phyloP scores from a whole-genome alignment of 2,329 filamentous ascomycete species.

The Elsinoe arachidis region DNA sequence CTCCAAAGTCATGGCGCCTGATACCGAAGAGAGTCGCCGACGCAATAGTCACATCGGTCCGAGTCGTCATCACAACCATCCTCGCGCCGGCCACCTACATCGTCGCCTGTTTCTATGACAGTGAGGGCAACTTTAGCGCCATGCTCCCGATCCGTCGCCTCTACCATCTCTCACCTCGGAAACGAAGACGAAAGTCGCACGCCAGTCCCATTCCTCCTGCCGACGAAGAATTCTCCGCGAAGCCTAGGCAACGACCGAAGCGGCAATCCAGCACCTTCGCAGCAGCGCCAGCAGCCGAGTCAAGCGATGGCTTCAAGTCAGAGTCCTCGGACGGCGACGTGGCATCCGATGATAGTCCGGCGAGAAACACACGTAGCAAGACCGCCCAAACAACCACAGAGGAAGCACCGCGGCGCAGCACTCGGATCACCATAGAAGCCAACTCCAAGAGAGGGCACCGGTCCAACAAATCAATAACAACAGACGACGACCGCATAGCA shows the following conservation, averaged over 20 bases:
- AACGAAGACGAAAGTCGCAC: constrained; percentile 24
- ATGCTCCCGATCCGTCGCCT: constrained; percentile 62
- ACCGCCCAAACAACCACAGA: constrained; percentile 43
- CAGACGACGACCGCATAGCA: constrained; percentile 31
- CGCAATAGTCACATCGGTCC: constrained; percentile 65
- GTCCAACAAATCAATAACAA: constrained; percentile 21
- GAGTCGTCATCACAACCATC: constrained; percentile 69
- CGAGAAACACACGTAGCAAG: constrained; percentile 55
- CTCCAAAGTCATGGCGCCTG: constrained; percentile 32
- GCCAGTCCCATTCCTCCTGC: constrained; percentile 2
- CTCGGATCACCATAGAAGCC: constrained; percentile 84
- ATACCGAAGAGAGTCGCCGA: constrained; percentile 62
- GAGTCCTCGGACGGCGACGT: background rate
- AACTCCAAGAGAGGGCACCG: constrained; percentile 43
- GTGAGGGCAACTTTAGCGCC: constrained; percentile 70
- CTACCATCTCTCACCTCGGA: constrained; percentile 38
- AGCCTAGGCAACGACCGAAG: constrained; percentile 9
- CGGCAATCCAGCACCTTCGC: background rate
- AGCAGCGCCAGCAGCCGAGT: constrained; percentile 5
- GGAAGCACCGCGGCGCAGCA: constrained; percentile 64
- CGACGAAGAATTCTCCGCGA: constrained; percentile 3
- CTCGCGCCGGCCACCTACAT: constrained; percentile 74
- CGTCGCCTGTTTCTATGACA: constrained; percentile 73
- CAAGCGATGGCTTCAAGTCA: constrained; percentile 13
- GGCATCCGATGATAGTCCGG: constrained; percentile 32